Conservation (phyloP, 345 rosid genomes). For the Gossypium anomalum region DNA sequence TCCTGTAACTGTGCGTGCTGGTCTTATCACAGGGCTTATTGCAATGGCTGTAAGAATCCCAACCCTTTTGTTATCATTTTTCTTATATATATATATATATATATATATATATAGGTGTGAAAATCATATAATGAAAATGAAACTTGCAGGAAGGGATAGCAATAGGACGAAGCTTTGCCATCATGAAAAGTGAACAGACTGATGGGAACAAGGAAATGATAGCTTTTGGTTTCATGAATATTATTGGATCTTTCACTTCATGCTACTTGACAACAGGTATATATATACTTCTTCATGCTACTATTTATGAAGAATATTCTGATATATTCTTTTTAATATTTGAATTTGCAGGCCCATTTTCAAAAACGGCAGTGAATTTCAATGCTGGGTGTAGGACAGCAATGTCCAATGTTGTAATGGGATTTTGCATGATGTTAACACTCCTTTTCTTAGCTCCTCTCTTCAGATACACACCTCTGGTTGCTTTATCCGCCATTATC, state of each 20-base stretch:
- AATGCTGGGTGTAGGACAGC: conserved; percentile 68
- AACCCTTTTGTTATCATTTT: background rate
- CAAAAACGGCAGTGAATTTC: conserved; percentile 88
- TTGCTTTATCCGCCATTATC: conserved; percentile 82
- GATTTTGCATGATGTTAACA: conserved; percentile 74
- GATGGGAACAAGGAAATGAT: conserved; percentile 95
- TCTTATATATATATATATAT: background rate
- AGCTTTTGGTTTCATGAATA: conserved; percentile 90
- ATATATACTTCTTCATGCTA: background rate
- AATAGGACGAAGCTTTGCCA: conserved; percentile 81
- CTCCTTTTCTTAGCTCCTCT: conserved; percentile 74
- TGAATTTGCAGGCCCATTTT: conserved; percentile 65
- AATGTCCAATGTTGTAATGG: conserved; percentile 80
- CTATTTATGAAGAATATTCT: background rate
- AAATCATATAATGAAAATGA: background rate
- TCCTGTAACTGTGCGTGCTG: conserved; percentile 49
- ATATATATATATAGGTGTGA: background rate
- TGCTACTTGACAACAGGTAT: conserved; percentile 92
- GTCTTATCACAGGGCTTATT: conserved; percentile 54
- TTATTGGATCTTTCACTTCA: conserved; percentile 77
- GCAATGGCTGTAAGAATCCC: conserved; percentile 63
- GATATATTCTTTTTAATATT: background rate
- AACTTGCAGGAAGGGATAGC: conserved; percentile 80
- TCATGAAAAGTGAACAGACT: conserved; percentile 64
- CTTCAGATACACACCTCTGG: conserved; percentile 84